Percentiles rank a stretch among this genome's conserved stretches.
phyloP scores from a whole-genome alignment of 306 rosid genomes.

The Castanea crenata region DNA sequence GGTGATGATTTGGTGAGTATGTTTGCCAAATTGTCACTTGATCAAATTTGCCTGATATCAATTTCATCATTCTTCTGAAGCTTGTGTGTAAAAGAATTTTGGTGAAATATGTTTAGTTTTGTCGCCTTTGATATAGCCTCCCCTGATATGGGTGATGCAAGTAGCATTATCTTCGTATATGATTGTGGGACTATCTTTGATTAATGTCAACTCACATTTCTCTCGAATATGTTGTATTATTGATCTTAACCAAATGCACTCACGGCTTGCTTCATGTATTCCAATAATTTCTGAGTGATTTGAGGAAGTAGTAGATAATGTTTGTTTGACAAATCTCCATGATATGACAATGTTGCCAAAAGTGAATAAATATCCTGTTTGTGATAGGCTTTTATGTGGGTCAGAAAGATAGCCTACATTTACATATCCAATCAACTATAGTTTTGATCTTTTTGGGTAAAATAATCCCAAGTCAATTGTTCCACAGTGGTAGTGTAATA shows the following conservation, averaged over 20 bases:
- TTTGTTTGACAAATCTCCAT: neutral
- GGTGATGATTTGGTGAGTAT: no score
- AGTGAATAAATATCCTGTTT: neutral
- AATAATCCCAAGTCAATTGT: neutral
- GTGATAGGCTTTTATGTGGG: neutral
- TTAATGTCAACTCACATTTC: neutral
- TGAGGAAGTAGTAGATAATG: neutral
- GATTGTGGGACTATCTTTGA: neutral
- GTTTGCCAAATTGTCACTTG: no score
- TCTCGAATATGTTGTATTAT: neutral
- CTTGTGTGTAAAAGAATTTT: neutral
- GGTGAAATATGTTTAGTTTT: slow-evolving; percentile 5
- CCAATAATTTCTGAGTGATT: slow-evolving; percentile 7
- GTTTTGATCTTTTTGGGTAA: neutral
- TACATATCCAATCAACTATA: neutral
- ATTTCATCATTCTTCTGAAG: no score
- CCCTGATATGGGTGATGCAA: neutral
- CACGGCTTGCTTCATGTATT: neutral
- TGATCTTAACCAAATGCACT: neutral
- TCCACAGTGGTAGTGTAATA: neutral
- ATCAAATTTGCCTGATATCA: no score
- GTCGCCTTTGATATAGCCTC: neutral
- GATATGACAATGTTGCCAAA: neutral
- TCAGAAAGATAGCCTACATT: neutral
- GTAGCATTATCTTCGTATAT: neutral